Evolutionary conservation across 2,329 filamentous ascomycete species (phyloP), one percentile per base, ranked within the genome.

Genomic region (Blastomyces emzantsi): DNA sequence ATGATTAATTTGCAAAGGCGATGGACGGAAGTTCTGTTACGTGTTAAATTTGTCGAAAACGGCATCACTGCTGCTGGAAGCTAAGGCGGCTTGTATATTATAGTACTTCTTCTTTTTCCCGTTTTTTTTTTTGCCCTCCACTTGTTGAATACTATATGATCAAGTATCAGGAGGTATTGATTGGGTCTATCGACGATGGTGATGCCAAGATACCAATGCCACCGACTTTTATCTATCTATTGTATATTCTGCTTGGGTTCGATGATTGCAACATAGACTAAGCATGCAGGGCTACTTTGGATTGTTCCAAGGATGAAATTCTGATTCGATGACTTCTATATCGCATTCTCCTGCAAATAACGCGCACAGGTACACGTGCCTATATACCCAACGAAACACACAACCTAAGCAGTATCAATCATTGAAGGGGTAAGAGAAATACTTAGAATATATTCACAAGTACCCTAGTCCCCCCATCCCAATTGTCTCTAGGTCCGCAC

Each of bases 401-500:
- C 13, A 4, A 17, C 52, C 19, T 19, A 57, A 28, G 11, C 9
- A 57, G 3, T 7, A 57, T 43, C 17, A 39, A 43, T 25, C 11
- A 41, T 56, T 25, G n/a, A 22, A 28, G n/a, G 47, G 47, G 11
- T 19, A 62, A 13, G 25, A 45, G 5, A 43, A 15, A 25, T 11
- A 25, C 11, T 28, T 15, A 56, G 22, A 56, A 28, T n/a, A 43
- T 25, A 36, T 60, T 71, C 64, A 78, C 54, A 78, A 65, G 68
- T 77, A 78, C 17, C 74, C 76, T 72, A 92, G 73, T 0, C 88
- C 89, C 64, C 81, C 82, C 68, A 87, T 89, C 22, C 82, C 82
- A 39, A 90, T 75, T 1, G 80, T 80, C 69, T 88, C 86, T 70
- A 92, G 73, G 79, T 94, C 90, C 1, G 81, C 85, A 70, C 87